Base-by-base conservation (phyloP, 805 yeast genomes). In the Kregervanrija fluxuum region DNA sequence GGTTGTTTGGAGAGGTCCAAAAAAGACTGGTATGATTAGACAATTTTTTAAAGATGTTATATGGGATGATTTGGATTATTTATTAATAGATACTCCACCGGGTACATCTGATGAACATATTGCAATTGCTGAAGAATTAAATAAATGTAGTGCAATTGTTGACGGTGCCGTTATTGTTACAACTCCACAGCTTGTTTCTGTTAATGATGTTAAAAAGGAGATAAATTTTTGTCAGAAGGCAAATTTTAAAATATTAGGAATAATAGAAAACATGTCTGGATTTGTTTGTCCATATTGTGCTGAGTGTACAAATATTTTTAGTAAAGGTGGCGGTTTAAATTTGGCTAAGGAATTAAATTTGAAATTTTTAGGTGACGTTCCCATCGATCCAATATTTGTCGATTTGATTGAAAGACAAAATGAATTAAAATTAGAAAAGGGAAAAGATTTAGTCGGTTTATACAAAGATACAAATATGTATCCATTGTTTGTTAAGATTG, bases 31-130 rank as follows among this genome's bases (percentile, higher is more conserved):
- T 11, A 93, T 93, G 98, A 85, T 93, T 33, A 76, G 90, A 49
- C 99, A 93, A 66, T 91, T 93, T 59, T 69, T 95, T 36, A 77
- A 79, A 48, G 98, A 93, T 60, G 96, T 91, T 2, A 77, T 77
- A 30, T 93, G 99, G 99, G 96, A 88, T 0, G 68, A 74, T 28
- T 79, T 87, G 45, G 79, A 82, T 55, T 91, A 85, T 59, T 65
- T 91, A 45, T 66, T 93, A 31, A 89, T 93, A 5, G 99, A 93
- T 61, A 93, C 99, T 0, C 99, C 99, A 1, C 99, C 99, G 0
- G 99, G 99, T 0, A 93, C 99, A 0, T 85, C 96, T 0, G 99
- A 93, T 64, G 99, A 93, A 61, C 99, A 93, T 61, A 93, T 93
- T 34, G 89, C 96, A 4, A 84, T 95, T 34, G 97, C 97, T 5